phyloP scores from a whole-genome alignment of 768 basidiomycete genomes.

The Lactarius trivialis region DNA sequence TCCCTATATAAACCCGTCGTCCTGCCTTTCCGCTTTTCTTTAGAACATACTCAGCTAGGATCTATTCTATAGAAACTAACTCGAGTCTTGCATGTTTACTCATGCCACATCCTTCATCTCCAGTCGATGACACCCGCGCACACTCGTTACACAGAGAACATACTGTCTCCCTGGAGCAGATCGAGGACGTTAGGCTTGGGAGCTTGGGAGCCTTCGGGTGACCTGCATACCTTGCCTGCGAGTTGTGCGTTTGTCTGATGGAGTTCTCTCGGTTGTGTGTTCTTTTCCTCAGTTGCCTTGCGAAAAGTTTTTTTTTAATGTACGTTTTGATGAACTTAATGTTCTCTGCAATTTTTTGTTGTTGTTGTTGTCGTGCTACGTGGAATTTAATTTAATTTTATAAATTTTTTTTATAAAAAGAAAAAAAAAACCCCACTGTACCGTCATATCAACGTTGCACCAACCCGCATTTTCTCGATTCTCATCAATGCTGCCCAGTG shows the following conservation, averaged over 20 bases:
- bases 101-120: conserved; percentile 38
- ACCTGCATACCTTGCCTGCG: conserved; percentile 30
- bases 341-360: not conserved
- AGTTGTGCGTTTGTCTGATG: conserved; percentile 39
- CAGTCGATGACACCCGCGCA: conserved; percentile 35
- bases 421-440: too few relatives aligned
- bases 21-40: conserved; percentile 23
- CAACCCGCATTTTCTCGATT: too few relatives aligned
- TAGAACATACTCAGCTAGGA: conserved; percentile 40
- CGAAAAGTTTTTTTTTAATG: not conserved
- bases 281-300: not conserved
- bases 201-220: conserved; percentile 25
- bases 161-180: conserved; percentile 25
- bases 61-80: conserved; percentile 39
- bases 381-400: too few relatives aligned
- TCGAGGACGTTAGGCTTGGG: conserved; percentile 36
- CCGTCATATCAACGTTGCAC: too few relatives aligned
- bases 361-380: not conserved
- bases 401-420: too few relatives aligned
- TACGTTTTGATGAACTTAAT: not conserved
- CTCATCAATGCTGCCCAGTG: too few relatives aligned
- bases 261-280: conserved; percentile 24
- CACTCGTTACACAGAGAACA: conserved; percentile 39
- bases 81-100: conserved; percentile 42
- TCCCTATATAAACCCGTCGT: conserved; percentile 6